These are phyloP conservation scores for Wallemia ichthyophaga DNA, from an alignment of 1,284 basidiomycete genomes.

Conservation along the genomic window DNA sequence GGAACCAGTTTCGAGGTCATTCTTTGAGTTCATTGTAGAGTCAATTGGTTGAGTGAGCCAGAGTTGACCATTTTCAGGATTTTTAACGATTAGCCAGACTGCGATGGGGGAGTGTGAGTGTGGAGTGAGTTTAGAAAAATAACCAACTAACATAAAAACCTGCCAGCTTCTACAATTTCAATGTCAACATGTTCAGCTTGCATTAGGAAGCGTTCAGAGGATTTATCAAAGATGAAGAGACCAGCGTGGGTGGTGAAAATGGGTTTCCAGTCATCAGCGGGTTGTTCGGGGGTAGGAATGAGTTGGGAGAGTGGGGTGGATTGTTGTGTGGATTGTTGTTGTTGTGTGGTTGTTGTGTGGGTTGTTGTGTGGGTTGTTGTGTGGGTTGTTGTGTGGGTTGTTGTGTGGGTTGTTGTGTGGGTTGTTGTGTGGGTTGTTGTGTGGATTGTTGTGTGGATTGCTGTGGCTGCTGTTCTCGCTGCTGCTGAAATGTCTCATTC, in stretches of 20 bases:
- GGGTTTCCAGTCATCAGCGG: constrained; percentile 1
- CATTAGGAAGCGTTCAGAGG: constrained; percentile 34
- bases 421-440: too few species aligned
- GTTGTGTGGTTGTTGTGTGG: neutral
- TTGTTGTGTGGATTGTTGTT: neutral
- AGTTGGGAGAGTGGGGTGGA: neutral
- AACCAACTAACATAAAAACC: constrained; percentile 18
- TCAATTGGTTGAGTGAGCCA: constrained; percentile 16
- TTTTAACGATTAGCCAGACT: constrained; percentile 29
- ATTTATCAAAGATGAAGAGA: constrained; percentile 38
- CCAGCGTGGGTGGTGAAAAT: constrained; percentile 17
- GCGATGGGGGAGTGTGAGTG: neutral
- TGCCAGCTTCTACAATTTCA: constrained; percentile 28
- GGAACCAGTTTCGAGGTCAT: constrained; percentile 21
- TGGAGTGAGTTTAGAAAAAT: neutral
- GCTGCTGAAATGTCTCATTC: neutral
- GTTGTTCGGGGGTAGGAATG: neutral
- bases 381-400: neutral
- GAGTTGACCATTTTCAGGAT: constrained; percentile 23
- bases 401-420: neutral
- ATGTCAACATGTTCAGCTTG: constrained; percentile 37
- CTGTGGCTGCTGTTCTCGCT: neutral
- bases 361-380: too few species aligned
- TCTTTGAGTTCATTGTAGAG: constrained; percentile 38
- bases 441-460: neutral